These are phyloP conservation scores for Sarcomyxa edulis DNA, from an alignment of 768 basidiomycete genomes.

Conservation along the genomic window DNA sequence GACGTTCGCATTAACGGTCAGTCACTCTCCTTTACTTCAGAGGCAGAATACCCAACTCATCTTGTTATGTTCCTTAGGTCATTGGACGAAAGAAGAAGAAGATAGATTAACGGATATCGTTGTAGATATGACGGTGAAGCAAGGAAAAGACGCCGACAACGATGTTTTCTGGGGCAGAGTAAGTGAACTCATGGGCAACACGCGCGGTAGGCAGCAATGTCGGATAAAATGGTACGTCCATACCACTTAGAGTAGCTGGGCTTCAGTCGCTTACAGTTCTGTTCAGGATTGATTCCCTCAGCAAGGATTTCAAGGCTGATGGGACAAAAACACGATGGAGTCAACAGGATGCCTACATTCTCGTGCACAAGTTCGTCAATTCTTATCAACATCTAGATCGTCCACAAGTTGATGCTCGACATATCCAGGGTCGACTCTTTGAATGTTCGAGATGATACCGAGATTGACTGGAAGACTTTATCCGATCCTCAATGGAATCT, in stretches of 20 bases:
- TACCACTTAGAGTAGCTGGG: neutral
- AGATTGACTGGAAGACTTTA: slow-evolving; percentile 81
- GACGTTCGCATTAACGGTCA: slow-evolving; percentile 57
- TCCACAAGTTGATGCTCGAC: neutral
- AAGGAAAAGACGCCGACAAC: slow-evolving; percentile 69
- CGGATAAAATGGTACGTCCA: slow-evolving; percentile 72
- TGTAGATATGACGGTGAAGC: slow-evolving; percentile 63
- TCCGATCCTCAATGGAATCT: slow-evolving; percentile 75
- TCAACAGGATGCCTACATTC: slow-evolving; percentile 69
- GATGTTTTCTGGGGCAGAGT: slow-evolving; percentile 84
- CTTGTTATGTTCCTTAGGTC: slow-evolving; percentile 29
- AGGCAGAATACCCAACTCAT: neutral
- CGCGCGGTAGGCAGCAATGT: slow-evolving; percentile 76
- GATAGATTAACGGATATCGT: slow-evolving; percentile 70
- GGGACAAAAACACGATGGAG: slow-evolving; percentile 72
- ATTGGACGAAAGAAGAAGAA: slow-evolving; percentile 81
- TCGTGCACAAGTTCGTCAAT: slow-evolving; percentile 68
- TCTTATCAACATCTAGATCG: slow-evolving; percentile 1
- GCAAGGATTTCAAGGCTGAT: slow-evolving; percentile 65
- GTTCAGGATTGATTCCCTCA: slow-evolving; percentile 70
- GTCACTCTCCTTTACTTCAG: slow-evolving; percentile 9
- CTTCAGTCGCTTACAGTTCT: neutral
- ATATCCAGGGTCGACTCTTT: slow-evolving; percentile 61
- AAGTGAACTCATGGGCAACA: slow-evolving; percentile 71
- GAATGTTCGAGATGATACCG: slow-evolving; percentile 72